A percentile compares a stretch with the other conserved stretches of the same genome.
Conservation (phyloP, 1,284 basidiomycete genomes). For the Inonotus hispidus region DNA sequence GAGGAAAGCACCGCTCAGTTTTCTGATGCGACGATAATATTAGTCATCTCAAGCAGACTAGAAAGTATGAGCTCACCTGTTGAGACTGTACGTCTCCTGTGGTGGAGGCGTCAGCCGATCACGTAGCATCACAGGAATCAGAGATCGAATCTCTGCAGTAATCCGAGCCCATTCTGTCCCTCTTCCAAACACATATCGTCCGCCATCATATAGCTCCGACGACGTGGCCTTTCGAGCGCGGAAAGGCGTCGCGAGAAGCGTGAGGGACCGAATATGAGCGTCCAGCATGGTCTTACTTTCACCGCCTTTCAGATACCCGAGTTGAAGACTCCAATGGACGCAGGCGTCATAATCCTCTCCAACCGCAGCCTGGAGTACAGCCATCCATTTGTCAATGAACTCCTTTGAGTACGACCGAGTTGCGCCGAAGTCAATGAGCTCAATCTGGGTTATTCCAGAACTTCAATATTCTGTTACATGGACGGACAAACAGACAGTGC, state of each 20-base stretch:
- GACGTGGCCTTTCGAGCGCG: conserved; percentile 43
- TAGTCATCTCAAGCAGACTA: background rate
- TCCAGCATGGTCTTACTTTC: conserved; percentile 87
- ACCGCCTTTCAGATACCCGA: conserved; percentile 89
- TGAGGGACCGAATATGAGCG: conserved; percentile 85
- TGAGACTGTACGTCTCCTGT: conserved; percentile 90
- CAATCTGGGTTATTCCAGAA: conserved; percentile 45
- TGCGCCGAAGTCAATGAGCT: conserved; percentile 96
- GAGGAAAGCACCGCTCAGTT: conserved; percentile 91
- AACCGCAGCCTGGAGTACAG: conserved; percentile 76
- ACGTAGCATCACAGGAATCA: conserved; percentile 89
- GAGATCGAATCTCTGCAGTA: conserved; percentile 67
- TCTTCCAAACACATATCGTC: conserved; percentile 57
- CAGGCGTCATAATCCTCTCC: conserved; percentile 67
- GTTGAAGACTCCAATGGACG: conserved; percentile 64
- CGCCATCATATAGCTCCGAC: conserved; percentile 37
- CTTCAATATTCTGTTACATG: background rate
- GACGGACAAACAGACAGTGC: background rate
- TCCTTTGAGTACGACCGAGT: conserved; percentile 80
- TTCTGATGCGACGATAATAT: conserved; percentile 42
- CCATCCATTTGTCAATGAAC: conserved; percentile 89
- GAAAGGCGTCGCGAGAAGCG: conserved; percentile 80
- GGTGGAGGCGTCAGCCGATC: conserved; percentile 91
- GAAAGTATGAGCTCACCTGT: conserved; percentile 46
- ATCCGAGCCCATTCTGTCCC: conserved; percentile 62